Base-by-base conservation (phyloP, 1,139 yeast species). In the Lodderomyces theae region DNA sequence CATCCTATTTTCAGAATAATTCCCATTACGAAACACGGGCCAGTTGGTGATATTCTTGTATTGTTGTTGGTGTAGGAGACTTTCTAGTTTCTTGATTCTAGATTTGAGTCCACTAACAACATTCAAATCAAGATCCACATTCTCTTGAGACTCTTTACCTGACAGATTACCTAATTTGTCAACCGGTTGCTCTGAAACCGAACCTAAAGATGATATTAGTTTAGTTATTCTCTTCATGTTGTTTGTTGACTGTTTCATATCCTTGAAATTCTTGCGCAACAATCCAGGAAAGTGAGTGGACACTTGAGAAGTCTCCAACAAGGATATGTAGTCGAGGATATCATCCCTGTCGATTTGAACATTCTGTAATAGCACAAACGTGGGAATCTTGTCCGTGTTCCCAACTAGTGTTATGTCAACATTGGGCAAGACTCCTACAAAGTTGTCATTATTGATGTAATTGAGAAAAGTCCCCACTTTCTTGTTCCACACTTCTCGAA, bases 1-100 rank as follows among this genome's bases (percentile, higher is more conserved):
- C 42, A 48, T 46, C 37, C 51, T 45, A 36, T 51, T 47, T 35
- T 52, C 60, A 6, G 35, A 41, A 21, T 38, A 19, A 10, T 34
- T 25, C 2, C 46, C 45, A 22, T 48, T 50, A 39, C 57, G 51
- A 3, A 55, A 54, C 3, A 61, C 67, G 2, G 86, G 84, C 86
- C 86, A 79, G 31, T 68, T 72, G n/a, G 72, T 67, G 22, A 79
- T 64, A 44, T 79, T 76, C 39, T 75, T 74, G 52, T 74, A 79
- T 47, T 77, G 84, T 36, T 77, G 80, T 50, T 82, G 87, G 54
- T 83, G 89, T 11, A 85, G 58, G 24, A 83, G 59, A 43, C 74
- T 79, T 51, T 85, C 94, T 37, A 84, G 64, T 50, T 80, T 83
- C 48, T 70, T 74, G 18, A 84, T 80, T 42, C 89, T 61, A 15